These are phyloP conservation scores for Peribolospora kevripleyi DNA, from an alignment of 768 basidiomycete genomes.

Conservation along the genomic window DNA sequence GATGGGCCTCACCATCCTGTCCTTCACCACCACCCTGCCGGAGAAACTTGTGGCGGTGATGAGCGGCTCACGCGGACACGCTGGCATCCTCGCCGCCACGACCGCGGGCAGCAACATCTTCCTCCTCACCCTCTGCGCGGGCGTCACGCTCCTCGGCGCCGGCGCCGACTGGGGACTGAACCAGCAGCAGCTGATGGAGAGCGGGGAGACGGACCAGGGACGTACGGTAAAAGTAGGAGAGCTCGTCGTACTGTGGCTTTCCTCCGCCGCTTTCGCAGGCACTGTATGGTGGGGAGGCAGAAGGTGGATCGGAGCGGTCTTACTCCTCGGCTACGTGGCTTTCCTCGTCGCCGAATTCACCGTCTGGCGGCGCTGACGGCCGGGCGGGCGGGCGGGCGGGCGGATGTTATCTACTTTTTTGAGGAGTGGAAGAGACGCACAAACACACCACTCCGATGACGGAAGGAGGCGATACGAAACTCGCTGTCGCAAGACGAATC, in stretches of 20 bases:
- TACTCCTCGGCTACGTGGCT: slow-evolving; percentile 1
- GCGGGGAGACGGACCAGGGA: neutral
- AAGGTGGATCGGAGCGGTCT: neutral
- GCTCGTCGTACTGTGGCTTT: neutral
- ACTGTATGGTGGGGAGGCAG: slow-evolving; percentile 3
- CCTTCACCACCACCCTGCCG: slow-evolving; percentile 12
- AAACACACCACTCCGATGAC: too few species aligned
- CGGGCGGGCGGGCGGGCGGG: too few species aligned
- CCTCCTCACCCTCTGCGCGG: slow-evolving; percentile 11
- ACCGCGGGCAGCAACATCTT: slow-evolving; percentile 12
- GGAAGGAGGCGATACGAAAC: too few species aligned
- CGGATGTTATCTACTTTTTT: too few species aligned
- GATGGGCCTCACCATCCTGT: slow-evolving; percentile 9
- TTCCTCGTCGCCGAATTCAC: neutral
- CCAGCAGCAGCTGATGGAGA: too few species aligned
- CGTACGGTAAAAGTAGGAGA: neutral
- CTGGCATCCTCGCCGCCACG: slow-evolving; percentile 11
- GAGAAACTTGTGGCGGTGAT: slow-evolving; percentile 14
- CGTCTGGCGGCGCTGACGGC: too few species aligned
- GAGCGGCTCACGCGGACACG: slow-evolving; percentile 6
- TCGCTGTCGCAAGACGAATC: too few species aligned
- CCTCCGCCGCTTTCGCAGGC: neutral
- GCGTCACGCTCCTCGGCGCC: slow-evolving; percentile 2
- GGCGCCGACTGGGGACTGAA: neutral
- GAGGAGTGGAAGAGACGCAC: too few species aligned